Evolutionary conservation across 768 basidiomycete genomes (phyloP), one percentile per base, ranked within the genome.

Genomic region (Xerocomellus chrysenteron): DNA sequence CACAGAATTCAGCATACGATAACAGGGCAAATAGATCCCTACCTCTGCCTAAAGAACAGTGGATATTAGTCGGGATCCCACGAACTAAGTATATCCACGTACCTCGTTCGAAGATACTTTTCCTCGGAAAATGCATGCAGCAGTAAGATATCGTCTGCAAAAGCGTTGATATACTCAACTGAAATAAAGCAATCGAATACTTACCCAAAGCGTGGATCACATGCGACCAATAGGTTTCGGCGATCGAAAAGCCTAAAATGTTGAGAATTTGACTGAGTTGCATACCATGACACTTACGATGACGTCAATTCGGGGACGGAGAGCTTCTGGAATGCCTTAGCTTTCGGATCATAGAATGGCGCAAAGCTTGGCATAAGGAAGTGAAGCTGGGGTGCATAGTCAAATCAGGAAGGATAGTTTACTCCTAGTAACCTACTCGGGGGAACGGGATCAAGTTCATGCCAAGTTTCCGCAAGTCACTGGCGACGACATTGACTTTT

Each of bases 381-480:
- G 71, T 99, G 96, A 50, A 98, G 82, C 87, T 96, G 71, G 66
- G 66, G 48, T 28, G 37, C 12, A 46, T 16, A 28, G 16, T 54
- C 41, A 56, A 37, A 60, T 33, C 17, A 9, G 11, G 32, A 42
- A 33, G 9, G 26, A 7, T 5, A 17, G 19, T 12, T 17, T n/a
- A 14, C 41, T 50, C 28, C 16, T 12, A 13, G 16, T 7, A 19
- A 74, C 83, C 50, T 72, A 90, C 89, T 57, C 94, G 93, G 62
- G 96, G 96, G 82, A 98, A 99, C 0, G 96, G 96, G 58, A 98
- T 80, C 50, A 98, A 81, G 74, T 98, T 98, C 83, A 96, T 87
- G 47, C 84, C 91, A 44, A 98, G 82, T 71, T 95, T 95, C 53
- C 93, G 84, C 36, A 95, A 76, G 66, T 95, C 93, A 44, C 89